Evolutionary conservation across 2,329 filamentous ascomycete species (phyloP), one percentile per base, ranked within the genome.

Genomic region (Calonectria hongkongensis): DNA sequence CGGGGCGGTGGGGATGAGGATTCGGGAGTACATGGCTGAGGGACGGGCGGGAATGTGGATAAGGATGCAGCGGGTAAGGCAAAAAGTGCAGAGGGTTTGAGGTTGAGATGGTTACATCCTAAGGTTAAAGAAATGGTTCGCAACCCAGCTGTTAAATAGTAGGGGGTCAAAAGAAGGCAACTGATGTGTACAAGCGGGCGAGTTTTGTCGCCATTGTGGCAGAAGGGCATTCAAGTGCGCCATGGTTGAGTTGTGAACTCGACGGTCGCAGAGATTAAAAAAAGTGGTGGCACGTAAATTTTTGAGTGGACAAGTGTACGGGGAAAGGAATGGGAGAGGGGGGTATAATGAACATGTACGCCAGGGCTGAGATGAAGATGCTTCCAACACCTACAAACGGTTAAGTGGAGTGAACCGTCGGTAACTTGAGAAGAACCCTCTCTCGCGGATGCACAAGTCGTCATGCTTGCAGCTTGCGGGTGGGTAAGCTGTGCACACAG

Each of bases 1-100:
- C 30, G 41, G 58, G 15, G 58, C 58, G 12, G 39, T 33, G 39
- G 60, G 60, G 60, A 30, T 64, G 43, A n/a, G 25, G 41, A 60
- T 50, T 21, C 25, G 12, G 12, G 21, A 16, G 47, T 50, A 28
- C 47, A 50, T 50, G 47, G 25, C 13, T 10, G 0, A 48, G 47
- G 4, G 39, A n/a, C 10, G 41, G 41, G 15, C 10, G 41, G 41
- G 15, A 15, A 43, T n/a, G 41, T 12, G 41, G 15, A 36, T 12
- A 33, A 21, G 47, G 47, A 28, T 50, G 47, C 12, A 50, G 25
- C 25, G 5, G 12, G 47, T 16, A 50, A 16, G 25, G 25, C 25
- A 50, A 50, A 41, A 41, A 50, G 47, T 50, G 47, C 47, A 28
- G 25, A 28, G 6, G 8, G 10, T 25, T 28, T 15, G 18, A 50